phyloP scores from a whole-genome alignment of 441 rosid genomes.

The Aquilaria agallochum region DNA sequence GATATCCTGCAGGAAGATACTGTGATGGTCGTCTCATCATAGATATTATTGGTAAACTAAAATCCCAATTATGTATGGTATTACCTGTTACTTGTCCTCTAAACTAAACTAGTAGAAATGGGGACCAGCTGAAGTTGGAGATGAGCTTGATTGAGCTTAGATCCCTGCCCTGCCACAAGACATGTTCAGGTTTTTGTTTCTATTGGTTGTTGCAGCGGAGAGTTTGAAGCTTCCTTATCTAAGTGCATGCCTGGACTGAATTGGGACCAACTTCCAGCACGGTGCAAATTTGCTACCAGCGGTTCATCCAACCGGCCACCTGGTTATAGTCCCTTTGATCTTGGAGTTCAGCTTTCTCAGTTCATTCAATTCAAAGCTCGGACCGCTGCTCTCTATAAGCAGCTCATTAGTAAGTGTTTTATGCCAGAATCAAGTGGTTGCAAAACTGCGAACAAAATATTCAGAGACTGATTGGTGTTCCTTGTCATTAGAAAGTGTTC shows the following conservation, averaged over 20 bases:
- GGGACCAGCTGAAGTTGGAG: too few relatives aligned
- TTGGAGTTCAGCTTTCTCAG: conserved; percentile 65
- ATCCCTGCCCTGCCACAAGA: background rate
- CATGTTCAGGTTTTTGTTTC: background rate
- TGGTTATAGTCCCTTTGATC: conserved; percentile 66
- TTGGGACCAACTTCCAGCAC: conserved; percentile 47
- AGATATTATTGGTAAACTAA: conserved; percentile 55
- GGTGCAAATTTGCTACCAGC: conserved; percentile 77
- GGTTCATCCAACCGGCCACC: conserved; percentile 63
- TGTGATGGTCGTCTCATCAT: conserved; percentile 77
- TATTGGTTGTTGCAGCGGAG: conserved; percentile 39
- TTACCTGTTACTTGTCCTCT: too few relatives aligned
- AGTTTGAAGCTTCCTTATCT: conserved; percentile 49
- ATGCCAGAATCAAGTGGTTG: too few relatives aligned
- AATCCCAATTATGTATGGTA: background rate
- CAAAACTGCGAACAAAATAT: too few relatives aligned
- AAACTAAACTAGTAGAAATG: too few relatives aligned
- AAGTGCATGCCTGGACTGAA: conserved; percentile 59
- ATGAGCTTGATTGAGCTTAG: background rate
- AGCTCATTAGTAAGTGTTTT: conserved; percentile 9
- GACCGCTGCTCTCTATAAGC: conserved; percentile 36
- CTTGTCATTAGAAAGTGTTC: conserved; percentile 24
- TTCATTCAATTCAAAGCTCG: conserved; percentile 67
- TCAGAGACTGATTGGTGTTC: too few relatives aligned
- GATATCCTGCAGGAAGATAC: conserved; percentile 63